Evolutionary conservation across 2,329 filamentous ascomycete genomes (phyloP).

Genomic region (Colletotrichum tropicicola): DNA sequence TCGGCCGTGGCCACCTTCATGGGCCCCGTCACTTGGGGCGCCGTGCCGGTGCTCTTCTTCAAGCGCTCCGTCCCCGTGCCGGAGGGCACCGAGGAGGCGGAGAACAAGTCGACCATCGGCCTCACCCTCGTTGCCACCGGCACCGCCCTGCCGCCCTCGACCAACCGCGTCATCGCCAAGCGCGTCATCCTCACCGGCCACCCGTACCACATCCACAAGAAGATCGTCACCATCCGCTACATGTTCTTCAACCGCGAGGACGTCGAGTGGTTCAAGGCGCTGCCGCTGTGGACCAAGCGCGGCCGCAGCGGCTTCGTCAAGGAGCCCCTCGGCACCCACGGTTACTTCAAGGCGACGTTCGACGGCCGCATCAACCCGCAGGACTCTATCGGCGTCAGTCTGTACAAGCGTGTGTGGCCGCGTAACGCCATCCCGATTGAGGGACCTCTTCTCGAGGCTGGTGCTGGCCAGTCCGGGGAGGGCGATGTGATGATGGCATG

Average conservation of each 20-base stretch:
- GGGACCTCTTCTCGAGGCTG: conserved; percentile 51
- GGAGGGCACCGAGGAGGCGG: conserved; percentile 51
- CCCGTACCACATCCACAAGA: conserved; percentile 99
- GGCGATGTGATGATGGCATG: conserved; percentile 52
- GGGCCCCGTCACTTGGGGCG: conserved; percentile 91
- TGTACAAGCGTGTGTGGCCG: conserved; percentile 89
- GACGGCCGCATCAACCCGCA: conserved; percentile 96
- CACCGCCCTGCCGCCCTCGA: conserved; percentile 82
- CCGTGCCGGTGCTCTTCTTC: conserved; percentile 91
- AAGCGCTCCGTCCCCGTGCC: conserved; percentile 58
- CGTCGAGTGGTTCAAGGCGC: conserved; percentile 95
- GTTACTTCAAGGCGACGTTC: conserved; percentile 99
- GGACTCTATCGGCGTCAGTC: conserved; percentile 89
- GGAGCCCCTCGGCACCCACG: conserved; percentile 93
- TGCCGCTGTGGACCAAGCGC: conserved; percentile 92
- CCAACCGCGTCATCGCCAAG: conserved; percentile 86
- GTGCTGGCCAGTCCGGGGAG: conserved; percentile 31
- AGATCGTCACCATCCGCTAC: conserved; percentile 94
- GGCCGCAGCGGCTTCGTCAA: conserved; percentile 92
- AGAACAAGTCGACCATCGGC: conserved; percentile 51
- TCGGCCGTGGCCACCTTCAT: conserved; percentile 90
- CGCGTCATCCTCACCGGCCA: conserved; percentile 93
- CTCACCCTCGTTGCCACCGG: conserved; percentile 86
- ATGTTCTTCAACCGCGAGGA: conserved; percentile 99
- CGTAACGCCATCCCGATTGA: conserved; percentile 65